A percentile compares a stretch with the other conserved stretches of the same genome.
Evolutionary conservation across 1,139 yeast species (phyloP).

Genomic region (Geotrichum australiense): DNA sequence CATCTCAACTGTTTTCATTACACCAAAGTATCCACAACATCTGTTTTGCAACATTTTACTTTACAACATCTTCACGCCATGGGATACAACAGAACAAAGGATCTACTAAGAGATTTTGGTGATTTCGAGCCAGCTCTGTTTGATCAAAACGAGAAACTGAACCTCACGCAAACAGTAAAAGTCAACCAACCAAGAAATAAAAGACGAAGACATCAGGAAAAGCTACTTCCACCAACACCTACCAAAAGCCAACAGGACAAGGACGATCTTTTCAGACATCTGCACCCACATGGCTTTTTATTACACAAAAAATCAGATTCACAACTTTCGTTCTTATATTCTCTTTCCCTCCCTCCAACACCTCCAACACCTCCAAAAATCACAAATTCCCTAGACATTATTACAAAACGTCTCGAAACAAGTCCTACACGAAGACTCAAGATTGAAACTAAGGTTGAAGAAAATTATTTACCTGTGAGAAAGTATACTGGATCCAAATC

Average conservation of each 20-base stretch:
- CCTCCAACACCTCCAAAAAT: too few species aligned
- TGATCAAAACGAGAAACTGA: background rate
- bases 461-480: background rate
- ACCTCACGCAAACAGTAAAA: background rate
- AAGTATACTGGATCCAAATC: background rate
- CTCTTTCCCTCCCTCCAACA: too few species aligned
- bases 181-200: background rate
- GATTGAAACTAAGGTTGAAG: background rate
- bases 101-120: background rate
- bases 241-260: background rate
- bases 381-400: slow-evolving; percentile 1
- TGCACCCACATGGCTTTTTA: slow-evolving; percentile 1
- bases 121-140: background rate
- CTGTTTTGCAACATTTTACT: too few species aligned
- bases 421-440: background rate
- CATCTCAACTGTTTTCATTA: too few species aligned
- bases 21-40: too few species aligned
- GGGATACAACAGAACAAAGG: slow-evolving; percentile 5
- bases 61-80: too few species aligned
- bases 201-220: background rate
- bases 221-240: slow-evolving; percentile 3
- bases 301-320: too few species aligned
- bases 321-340: too few species aligned
- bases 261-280: background rate
- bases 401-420: background rate